These are phyloP conservation scores for Termitomyces eurrhizus DNA, from an alignment of 768 basidiomycete species.

Conservation along the genomic window DNA sequence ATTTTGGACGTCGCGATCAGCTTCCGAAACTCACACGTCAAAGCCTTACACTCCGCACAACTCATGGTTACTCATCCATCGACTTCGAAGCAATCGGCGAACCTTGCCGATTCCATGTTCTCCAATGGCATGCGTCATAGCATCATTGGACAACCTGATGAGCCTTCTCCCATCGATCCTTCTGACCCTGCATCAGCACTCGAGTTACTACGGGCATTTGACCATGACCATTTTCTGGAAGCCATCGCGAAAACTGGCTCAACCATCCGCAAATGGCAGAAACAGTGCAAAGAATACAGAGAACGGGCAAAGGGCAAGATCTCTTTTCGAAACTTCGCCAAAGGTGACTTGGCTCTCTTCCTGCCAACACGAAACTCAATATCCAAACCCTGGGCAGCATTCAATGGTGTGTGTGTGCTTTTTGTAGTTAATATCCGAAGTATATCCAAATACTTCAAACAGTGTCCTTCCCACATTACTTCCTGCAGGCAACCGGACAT, in stretches of 20 bases:
- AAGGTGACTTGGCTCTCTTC: slow-evolving; percentile 94
- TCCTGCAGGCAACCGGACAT: slow-evolving; percentile 83
- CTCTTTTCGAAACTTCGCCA: slow-evolving; percentile 91
- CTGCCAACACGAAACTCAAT: slow-evolving; percentile 93
- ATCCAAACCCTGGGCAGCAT: slow-evolving; percentile 96
- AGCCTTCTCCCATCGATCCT: slow-evolving; percentile 75
- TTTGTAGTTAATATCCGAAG: slow-evolving; percentile 23
- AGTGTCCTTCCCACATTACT: slow-evolving; percentile 98
- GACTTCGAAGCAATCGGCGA: slow-evolving; percentile 38
- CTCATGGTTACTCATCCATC: slow-evolving; percentile 53
- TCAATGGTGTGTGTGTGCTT: slow-evolving; percentile 79
- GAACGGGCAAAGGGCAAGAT: slow-evolving; percentile 97
- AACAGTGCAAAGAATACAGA: slow-evolving; percentile 92
- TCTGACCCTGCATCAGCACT: slow-evolving; percentile 69
- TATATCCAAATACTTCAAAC: slow-evolving; percentile 24
- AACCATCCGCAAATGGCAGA: slow-evolving; percentile 94
- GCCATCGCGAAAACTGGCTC: slow-evolving; percentile 77
- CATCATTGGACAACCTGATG: slow-evolving; percentile 48
- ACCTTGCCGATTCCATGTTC: slow-evolving; percentile 47
- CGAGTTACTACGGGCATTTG: slow-evolving; percentile 68
- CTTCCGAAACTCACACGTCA: slow-evolving; percentile 74
- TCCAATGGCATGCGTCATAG: slow-evolving; percentile 51
- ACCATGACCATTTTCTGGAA: slow-evolving; percentile 84
- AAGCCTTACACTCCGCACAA: slow-evolving; percentile 61
- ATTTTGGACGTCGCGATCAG: slow-evolving; percentile 76